phyloP scores from a whole-genome alignment of 2,329 filamentous ascomycete genomes.

The Trichophyton mentagrophytes region DNA sequence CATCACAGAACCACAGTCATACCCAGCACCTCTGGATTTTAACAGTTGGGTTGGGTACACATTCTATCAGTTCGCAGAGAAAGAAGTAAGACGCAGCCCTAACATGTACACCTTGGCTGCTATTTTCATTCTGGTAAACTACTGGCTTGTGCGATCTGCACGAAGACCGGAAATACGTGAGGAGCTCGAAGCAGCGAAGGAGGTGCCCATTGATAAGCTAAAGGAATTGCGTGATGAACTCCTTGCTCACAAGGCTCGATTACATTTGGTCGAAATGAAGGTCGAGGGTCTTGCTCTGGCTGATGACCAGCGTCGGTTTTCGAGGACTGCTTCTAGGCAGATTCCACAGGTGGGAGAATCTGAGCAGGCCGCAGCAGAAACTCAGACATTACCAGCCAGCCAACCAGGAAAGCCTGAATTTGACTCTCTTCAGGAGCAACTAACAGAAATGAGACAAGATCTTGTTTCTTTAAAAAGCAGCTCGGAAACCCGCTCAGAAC shows the following conservation, averaged over 20 bases:
- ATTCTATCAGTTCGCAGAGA: neutral
- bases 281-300: neutral
- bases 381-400: neutral
- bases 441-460: neutral
- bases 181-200: neutral
- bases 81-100: conserved; percentile 5
- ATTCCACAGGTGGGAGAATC: neutral
- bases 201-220: neutral
- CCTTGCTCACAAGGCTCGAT: neutral
- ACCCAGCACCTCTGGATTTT: conserved; percentile 1
- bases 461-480: neutral
- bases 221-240: neutral
- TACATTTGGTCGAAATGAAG: neutral
- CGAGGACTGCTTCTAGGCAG: neutral
- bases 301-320: neutral
- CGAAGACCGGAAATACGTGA: neutral
- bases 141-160: neutral
- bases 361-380: too few species aligned
- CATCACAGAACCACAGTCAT: neutral
- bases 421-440: neutral
- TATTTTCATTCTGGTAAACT: neutral
- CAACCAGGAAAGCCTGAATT: neutral
- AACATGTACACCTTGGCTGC: conserved; percentile 6
- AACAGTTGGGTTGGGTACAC: conserved; percentile 6
- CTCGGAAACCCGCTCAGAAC: neutral